Conservation (phyloP, 257 asterid genomes). For the Rhazya stricta region DNA sequence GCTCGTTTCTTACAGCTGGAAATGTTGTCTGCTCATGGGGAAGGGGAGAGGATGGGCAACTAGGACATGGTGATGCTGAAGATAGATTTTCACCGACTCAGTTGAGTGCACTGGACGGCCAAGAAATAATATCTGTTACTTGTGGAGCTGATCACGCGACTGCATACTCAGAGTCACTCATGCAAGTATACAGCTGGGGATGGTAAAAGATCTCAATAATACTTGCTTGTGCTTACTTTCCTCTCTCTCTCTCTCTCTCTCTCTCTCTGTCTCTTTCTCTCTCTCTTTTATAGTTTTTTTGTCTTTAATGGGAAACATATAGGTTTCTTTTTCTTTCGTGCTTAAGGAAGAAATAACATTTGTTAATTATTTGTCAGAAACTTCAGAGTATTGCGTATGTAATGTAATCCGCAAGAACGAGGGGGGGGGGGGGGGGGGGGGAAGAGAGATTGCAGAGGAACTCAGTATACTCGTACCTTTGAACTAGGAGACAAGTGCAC, state of each 20-base stretch:
- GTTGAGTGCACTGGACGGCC: conserved; percentile 75
- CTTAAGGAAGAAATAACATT: background rate
- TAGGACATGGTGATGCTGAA: conserved; percentile 94
- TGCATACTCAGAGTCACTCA: conserved; percentile 63
- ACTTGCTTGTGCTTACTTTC: background rate
- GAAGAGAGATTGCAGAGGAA: too few species aligned
- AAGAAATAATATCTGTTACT: conserved; percentile 65
- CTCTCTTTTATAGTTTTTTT: too few species aligned
- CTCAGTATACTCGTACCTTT: too few species aligned
- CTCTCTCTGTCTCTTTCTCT: too few species aligned
- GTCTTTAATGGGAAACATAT: background rate
- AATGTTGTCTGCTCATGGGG: conserved; percentile 96
- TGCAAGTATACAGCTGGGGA: conserved; percentile 94
- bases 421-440: too few species aligned
- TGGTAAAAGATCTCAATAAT: conserved; percentile 39
- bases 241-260: too few species aligned
- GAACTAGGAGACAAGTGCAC: too few species aligned
- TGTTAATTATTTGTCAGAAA: background rate
- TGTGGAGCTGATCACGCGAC: conserved; percentile 96
- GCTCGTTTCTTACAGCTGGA: conserved; percentile 52
- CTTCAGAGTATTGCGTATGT: background rate
- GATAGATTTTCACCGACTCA: conserved; percentile 86
- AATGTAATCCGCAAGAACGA: background rate
- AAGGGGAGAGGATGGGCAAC: conserved; percentile 99
- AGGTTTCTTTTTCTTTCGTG: background rate